Percentiles rank a stretch among this genome's conserved stretches.
Conservation (phyloP, 2,329 filamentous ascomycete species). For the Penicillium rolfsii region DNA sequence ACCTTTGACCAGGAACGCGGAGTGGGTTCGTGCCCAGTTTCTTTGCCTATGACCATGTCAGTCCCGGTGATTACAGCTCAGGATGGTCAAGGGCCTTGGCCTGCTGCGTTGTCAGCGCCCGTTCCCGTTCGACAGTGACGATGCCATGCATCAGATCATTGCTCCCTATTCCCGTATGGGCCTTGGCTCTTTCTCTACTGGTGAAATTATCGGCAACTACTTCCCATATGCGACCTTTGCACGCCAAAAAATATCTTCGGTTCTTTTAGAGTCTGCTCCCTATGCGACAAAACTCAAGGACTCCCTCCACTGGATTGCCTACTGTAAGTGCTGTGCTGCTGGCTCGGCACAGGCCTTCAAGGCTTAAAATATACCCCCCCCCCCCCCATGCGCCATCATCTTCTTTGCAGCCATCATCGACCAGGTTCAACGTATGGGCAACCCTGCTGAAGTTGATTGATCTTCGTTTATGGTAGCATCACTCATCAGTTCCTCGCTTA, state of each 20-base stretch:
- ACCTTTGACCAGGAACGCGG: slow-evolving; percentile 18
- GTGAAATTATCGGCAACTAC: background rate
- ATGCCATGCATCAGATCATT: slow-evolving; percentile 9
- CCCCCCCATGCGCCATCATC: background rate
- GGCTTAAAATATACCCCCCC: background rate
- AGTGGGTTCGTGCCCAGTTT: background rate
- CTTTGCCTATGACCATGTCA: slow-evolving; percentile 6
- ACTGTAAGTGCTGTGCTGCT: slow-evolving; percentile 13
- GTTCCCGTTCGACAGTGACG: background rate
- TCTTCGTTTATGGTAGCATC: background rate
- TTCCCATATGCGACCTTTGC: slow-evolving; percentile 14
- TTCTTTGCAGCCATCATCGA: background rate
- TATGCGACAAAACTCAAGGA: slow-evolving; percentile 21
- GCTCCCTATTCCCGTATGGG: slow-evolving; percentile 2
- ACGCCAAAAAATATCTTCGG: background rate
- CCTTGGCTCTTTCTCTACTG: background rate
- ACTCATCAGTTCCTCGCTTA: background rate
- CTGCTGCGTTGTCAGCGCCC: background rate
- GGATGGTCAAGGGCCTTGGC: slow-evolving; percentile 12
- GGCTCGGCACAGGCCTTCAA: slow-evolving; percentile 3
- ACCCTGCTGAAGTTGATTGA: slow-evolving; percentile 5
- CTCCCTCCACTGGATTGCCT: slow-evolving; percentile 2
- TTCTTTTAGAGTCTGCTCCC: slow-evolving; percentile 8
- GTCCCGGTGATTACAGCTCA: slow-evolving; percentile 14
- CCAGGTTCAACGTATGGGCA: background rate